Percentiles rank a stretch among this genome's conserved stretches.
These are phyloP conservation scores for Sherardia arvensis DNA, from an alignment of 257 asterid genomes.

Conservation along the genomic window DNA sequence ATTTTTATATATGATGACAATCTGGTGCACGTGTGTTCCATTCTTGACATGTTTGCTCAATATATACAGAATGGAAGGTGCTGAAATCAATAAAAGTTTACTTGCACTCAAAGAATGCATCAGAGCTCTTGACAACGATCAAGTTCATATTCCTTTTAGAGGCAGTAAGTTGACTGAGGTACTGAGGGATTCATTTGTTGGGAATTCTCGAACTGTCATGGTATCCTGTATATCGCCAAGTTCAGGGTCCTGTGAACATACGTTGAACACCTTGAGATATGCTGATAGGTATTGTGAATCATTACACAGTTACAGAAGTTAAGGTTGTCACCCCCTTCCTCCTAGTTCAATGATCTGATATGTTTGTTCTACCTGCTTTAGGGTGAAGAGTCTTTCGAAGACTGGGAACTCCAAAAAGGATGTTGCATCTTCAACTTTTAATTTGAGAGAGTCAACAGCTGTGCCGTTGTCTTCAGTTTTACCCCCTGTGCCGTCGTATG, in stretches of 20 bases:
- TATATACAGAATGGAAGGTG: constrained; percentile 92
- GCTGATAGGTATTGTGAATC: constrained; percentile 69
- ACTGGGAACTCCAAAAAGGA: constrained; percentile 76
- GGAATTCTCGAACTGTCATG: constrained; percentile 96
- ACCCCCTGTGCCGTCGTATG: constrained; percentile 50
- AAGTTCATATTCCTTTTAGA: constrained; percentile 94
- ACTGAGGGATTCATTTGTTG: constrained; percentile 87
- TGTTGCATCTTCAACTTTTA: constrained; percentile 46
- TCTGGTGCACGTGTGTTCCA: neutral
- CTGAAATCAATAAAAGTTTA: constrained; percentile 97
- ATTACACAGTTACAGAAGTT: neutral
- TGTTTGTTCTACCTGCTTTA: constrained; percentile 17
- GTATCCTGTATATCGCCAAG: constrained; percentile 86
- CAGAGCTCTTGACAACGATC: constrained; percentile 97
- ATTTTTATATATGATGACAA: neutral
- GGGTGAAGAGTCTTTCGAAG: constrained; percentile 97
- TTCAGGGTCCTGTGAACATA: constrained; percentile 93
- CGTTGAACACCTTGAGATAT: constrained; percentile 90
- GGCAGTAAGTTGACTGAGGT: constrained; percentile 98
- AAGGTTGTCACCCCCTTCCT: neutral
- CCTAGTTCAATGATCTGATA: constrained; percentile 1
- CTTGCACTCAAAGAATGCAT: constrained; percentile 98
- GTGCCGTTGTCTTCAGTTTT: constrained; percentile 43
- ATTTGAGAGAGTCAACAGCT: constrained; percentile 65
- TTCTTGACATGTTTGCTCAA: constrained; percentile 2